Percentiles rank a stretch among this genome's conserved stretches.
Evolutionary conservation across 306 rosid species (phyloP).

Genomic region (Prunus kanzakura): DNA sequence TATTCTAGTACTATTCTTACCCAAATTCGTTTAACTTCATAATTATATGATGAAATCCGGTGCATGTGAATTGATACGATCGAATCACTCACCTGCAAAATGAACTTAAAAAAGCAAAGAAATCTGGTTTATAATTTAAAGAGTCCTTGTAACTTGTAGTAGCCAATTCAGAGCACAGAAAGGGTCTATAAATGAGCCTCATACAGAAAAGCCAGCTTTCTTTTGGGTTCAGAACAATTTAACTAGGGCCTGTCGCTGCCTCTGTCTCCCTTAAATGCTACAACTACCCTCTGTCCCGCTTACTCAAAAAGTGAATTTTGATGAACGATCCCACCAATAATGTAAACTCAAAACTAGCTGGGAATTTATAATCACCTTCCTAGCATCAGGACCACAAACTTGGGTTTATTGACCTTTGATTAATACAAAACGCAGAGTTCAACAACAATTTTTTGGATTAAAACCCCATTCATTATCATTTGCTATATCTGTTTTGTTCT

Average conservation of each 20-base stretch:
- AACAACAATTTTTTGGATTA: neutral
- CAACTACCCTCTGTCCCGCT: neutral
- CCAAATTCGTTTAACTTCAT: no score
- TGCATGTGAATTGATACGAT: neutral
- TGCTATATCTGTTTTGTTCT: neutral
- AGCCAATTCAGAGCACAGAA: neutral
- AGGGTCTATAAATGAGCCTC: constrained; percentile 9
- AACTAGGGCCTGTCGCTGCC: neutral
- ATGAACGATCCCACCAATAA: neutral
- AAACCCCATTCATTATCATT: neutral
- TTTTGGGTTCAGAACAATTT: neutral
- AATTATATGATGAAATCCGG: no score
- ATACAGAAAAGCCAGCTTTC: neutral
- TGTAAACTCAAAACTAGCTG: neutral
- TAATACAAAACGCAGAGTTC: neutral
- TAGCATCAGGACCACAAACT: neutral
- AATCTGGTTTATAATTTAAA: neutral
- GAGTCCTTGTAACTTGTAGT: neutral
- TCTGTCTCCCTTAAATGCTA: neutral
- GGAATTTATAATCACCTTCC: neutral
- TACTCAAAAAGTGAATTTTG: neutral
- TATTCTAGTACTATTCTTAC: rapidly evolving
- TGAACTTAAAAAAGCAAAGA: neutral
- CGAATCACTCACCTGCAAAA: neutral
- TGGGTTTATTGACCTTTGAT: neutral